These are phyloP conservation scores for Raddia distichophylla DNA, from an alignment of 176 grass and related monocot genomes.

Conservation along the genomic window DNA sequence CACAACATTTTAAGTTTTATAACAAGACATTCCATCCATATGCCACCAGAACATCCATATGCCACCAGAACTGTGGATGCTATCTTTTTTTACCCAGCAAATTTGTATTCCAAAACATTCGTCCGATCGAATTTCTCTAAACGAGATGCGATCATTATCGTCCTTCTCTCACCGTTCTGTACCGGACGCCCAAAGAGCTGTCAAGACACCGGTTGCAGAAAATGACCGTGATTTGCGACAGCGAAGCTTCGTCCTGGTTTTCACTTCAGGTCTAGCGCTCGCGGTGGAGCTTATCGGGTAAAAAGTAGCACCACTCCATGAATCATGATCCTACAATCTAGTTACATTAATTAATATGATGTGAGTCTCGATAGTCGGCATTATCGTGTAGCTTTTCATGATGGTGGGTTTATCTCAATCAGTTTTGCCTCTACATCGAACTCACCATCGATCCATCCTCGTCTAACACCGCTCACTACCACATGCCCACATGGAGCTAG, in stretches of 20 bases:
- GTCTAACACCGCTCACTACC: no score
- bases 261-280: neutral
- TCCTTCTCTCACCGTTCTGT: neutral
- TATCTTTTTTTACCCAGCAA: neutral
- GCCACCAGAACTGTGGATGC: neutral
- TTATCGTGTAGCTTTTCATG: no score
- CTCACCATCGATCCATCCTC: no score
- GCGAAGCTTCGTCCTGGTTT: neutral
- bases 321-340: no score
- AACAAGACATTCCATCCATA: neutral
- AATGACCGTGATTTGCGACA: neutral
- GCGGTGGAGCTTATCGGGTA: neutral
- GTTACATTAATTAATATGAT: no score
- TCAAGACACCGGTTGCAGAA: neutral
- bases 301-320: no score
- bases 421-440: no score
- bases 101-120: neutral
- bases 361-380: no score
- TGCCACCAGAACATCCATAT: neutral
- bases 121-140: neutral
- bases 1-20: neutral
- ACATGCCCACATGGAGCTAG: no score
- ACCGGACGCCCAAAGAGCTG: neutral
- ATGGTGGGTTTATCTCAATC: no score
- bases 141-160: neutral